Percentiles rank a stretch among this genome's conserved stretches.
These are phyloP conservation scores for Eutrema yunnanense DNA, from an alignment of 345 rosid genomes.

Conservation along the genomic window DNA sequence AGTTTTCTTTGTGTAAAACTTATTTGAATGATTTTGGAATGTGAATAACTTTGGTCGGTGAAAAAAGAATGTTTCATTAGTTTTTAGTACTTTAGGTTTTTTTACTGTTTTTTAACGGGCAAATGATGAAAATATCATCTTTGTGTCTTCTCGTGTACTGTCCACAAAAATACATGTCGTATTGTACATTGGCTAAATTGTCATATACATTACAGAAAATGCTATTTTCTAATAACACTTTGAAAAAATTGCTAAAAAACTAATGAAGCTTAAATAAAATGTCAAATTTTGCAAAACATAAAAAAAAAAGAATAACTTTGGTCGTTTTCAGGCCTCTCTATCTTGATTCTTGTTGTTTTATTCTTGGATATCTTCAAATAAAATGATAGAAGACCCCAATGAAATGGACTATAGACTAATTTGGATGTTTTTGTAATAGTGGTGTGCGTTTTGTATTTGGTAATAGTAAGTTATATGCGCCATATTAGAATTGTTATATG, in stretches of 20 bases:
- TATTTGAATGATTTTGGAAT: not conserved
- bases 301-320: not conserved
- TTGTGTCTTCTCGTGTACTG: too few species aligned
- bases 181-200: too few species aligned
- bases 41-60: not conserved
- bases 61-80: too few species aligned
- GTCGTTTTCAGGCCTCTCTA: not conserved
- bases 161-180: too few species aligned
- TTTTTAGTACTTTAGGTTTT: too few species aligned
- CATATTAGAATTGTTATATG: not conserved
- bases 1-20: not conserved
- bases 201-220: too few species aligned
- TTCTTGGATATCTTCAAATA: not conserved
- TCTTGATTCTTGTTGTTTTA: not conserved
- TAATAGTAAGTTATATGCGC: not conserved
- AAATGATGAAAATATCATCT: too few species aligned
- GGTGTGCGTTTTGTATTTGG: not conserved
- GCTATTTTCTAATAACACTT: too few species aligned
- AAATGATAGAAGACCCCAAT: not conserved
- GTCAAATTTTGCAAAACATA: too few species aligned
- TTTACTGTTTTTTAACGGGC: too few species aligned
- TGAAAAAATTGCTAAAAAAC: too few species aligned
- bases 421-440: conserved; percentile 7
- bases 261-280: too few species aligned
- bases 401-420: not conserved